Conservation (phyloP, 768 basidiomycete species). For the Podaxis sp. region DNA sequence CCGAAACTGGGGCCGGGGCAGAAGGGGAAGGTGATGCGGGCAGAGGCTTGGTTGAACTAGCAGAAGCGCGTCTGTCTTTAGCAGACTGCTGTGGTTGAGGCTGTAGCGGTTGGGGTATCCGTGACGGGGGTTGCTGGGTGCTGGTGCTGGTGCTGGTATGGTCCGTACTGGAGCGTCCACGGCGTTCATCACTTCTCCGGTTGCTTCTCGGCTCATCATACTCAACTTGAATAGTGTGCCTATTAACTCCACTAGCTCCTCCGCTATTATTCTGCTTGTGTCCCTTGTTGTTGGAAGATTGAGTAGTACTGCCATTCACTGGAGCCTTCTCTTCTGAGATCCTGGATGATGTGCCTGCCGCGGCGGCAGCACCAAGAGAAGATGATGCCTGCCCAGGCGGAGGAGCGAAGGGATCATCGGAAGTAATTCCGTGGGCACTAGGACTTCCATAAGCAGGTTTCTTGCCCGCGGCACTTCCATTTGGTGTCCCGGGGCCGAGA, state of each 20-base stretch:
- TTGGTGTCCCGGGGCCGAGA: slow-evolving; percentile 28
- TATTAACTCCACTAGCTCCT: slow-evolving; percentile 39
- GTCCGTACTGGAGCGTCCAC: slow-evolving; percentile 17
- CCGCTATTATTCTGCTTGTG: slow-evolving; percentile 51
- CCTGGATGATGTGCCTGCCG: slow-evolving; percentile 16
- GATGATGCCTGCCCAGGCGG: slow-evolving; percentile 21
- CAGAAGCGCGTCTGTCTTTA: slow-evolving; percentile 33
- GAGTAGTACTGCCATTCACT: slow-evolving; percentile 8
- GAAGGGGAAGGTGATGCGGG: slow-evolving; percentile 24
- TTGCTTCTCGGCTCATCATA: slow-evolving; percentile 63
- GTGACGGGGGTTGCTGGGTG: slow-evolving; percentile 21
- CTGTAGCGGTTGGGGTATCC: slow-evolving; percentile 2
- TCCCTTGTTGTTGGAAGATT: slow-evolving; percentile 30
- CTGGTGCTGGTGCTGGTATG: slow-evolving; percentile 27
- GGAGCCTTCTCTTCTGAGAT: slow-evolving; percentile 20
- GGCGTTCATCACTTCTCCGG: slow-evolving; percentile 32
- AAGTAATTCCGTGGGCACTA: slow-evolving; percentile 40
- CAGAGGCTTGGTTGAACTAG: slow-evolving; percentile 30
- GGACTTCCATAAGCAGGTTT: slow-evolving; percentile 33
- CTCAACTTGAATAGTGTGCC: slow-evolving; percentile 97
- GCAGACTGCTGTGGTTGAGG: slow-evolving; percentile 19
- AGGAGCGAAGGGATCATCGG: slow-evolving; percentile 77
- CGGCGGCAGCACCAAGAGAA: slow-evolving; percentile 18
- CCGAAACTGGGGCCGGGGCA: neutral
- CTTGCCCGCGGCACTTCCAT: slow-evolving; percentile 21